Percentiles rank a stretch among this genome's conserved stretches.
Conservation (phyloP, 129 eudicot species). For the Scalesia atractyloides region DNA sequence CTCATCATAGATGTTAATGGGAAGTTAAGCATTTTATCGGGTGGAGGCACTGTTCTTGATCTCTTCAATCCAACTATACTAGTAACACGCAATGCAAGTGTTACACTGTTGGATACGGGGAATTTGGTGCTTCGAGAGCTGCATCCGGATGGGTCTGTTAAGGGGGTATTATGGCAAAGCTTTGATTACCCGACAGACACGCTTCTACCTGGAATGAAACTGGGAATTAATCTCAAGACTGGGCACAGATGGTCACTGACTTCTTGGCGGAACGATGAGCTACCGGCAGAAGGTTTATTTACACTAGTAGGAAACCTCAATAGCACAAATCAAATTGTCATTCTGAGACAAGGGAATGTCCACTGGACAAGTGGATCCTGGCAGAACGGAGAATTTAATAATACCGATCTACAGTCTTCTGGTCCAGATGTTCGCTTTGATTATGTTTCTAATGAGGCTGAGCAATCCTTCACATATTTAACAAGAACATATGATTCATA, state of each 20-base stretch:
- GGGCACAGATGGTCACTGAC: conserved; percentile 13
- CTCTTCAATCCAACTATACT: not conserved
- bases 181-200: conserved; percentile 44
- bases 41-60: conserved; percentile 14
- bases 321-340: conserved; percentile 23
- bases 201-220: conserved; percentile 36
- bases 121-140: conserved; percentile 34
- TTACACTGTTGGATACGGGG: conserved; percentile 39
- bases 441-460: conserved; percentile 30
- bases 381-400: conserved; percentile 29
- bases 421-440: conserved; percentile 7
- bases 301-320: conserved; percentile 27
- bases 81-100: conserved; percentile 16
- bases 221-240: conserved; percentile 23
- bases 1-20: conserved; percentile 16
- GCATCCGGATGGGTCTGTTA: conserved; percentile 28
- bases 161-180: conserved; percentile 42
- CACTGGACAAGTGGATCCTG: conserved; percentile 43
- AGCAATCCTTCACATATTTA: conserved; percentile 30
- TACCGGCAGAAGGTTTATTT: conserved; percentile 43
- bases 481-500: conserved; percentile 5
- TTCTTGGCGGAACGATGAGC: conserved; percentile 34
- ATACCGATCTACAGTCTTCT: not conserved
- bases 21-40: conserved; percentile 1
- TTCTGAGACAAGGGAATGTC: conserved; percentile 27